Base-by-base conservation (phyloP, 768 basidiomycete genomes). In the Xerocomus spinulosus region DNA sequence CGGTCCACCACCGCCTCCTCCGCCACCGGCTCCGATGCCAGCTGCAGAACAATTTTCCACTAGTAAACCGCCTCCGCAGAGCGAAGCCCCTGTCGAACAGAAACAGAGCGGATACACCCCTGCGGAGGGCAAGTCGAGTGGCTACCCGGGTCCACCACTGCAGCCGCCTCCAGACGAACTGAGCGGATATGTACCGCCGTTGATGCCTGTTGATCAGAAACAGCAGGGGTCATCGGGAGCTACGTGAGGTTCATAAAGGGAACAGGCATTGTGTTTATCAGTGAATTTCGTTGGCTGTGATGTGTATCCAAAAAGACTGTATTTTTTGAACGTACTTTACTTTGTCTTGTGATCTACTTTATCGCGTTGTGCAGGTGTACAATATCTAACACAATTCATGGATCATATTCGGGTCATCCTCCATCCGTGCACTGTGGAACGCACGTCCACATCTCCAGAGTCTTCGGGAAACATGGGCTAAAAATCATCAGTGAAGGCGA, bases 401-500 rank as follows among this genome's bases (percentile, higher is more conserved):
- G n/a, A n/a, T 48, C 25, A 48, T 12, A 32, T 35, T 41, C 49
- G 52, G 0, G 63, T 77, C 53, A 92, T 66, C 44, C 68, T 73
- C 89, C 89, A 93, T 3, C 92, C 92, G 58, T 92, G 85, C 2
- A 96, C 92, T 0, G 86, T 91, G 7, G 84, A 78, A 20, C 92
- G 75, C 8, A 92, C 73, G 7, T 76, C 75, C 53, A 81, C 83
- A 44, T 87, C 87, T 9, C 92, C 93, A 1, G 80, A 68, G 68
- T 96, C 93, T 4, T 92, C 81, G 0, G 85, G 85, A 57, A 95
- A 95, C 93, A 95, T 95, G 1, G 85, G 83, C 87, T 91, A 51
- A 2, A 49, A 50, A 42, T 18, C 14, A 36, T 58, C 26, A 14
- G 37, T 6, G 14, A 4, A 24, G 42, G 24, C 12, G 4, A 13